phyloP scores from a whole-genome alignment of 1,139 yeast genomes.

The Scheffersomyces cryptocercus region DNA sequence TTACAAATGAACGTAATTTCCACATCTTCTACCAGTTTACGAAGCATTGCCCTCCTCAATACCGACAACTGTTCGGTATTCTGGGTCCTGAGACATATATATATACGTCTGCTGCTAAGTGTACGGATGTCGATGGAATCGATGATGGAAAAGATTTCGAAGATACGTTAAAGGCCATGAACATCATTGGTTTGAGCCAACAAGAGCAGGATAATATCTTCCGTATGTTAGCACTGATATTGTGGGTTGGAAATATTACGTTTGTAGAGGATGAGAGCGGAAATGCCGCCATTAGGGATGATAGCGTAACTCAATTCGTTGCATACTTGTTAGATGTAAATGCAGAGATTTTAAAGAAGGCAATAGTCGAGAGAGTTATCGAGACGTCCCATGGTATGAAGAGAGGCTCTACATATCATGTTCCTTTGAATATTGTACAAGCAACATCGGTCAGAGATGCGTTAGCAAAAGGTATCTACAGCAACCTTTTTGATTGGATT shows the following conservation, averaged over 20 bases:
- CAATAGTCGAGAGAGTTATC: slow-evolving; percentile 78
- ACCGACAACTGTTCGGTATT: slow-evolving; percentile 82
- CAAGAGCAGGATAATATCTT: slow-evolving; percentile 89
- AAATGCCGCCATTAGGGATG: slow-evolving; percentile 77
- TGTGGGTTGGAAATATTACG: slow-evolving; percentile 93
- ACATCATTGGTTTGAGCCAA: slow-evolving; percentile 76
- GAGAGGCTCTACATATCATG: slow-evolving; percentile 92
- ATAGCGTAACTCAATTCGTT: slow-evolving; percentile 87
- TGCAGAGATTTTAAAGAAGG: slow-evolving; percentile 61
- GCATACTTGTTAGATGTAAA: slow-evolving; percentile 89
- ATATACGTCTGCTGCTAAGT: slow-evolving; percentile 84
- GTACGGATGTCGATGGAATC: slow-evolving; percentile 83
- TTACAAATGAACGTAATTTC: slow-evolving; percentile 88
- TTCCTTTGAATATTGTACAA: slow-evolving; percentile 87
- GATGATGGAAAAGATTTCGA: slow-evolving; percentile 78
- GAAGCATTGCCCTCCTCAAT: slow-evolving; percentile 83
- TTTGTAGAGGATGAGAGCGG: slow-evolving; percentile 88
- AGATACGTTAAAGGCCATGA: slow-evolving; percentile 87
- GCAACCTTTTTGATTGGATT: slow-evolving; percentile 94
- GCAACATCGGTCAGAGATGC: slow-evolving; percentile 96
- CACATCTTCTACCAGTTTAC: slow-evolving; percentile 97
- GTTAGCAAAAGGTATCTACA: slow-evolving; percentile 90
- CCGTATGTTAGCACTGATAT: slow-evolving; percentile 76
- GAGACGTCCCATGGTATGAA: slow-evolving; percentile 88
- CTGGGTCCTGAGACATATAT: slow-evolving; percentile 92